Conservation (phyloP, 2,329 filamentous ascomycete genomes). For the Bipolaris sorokiniana region DNA sequence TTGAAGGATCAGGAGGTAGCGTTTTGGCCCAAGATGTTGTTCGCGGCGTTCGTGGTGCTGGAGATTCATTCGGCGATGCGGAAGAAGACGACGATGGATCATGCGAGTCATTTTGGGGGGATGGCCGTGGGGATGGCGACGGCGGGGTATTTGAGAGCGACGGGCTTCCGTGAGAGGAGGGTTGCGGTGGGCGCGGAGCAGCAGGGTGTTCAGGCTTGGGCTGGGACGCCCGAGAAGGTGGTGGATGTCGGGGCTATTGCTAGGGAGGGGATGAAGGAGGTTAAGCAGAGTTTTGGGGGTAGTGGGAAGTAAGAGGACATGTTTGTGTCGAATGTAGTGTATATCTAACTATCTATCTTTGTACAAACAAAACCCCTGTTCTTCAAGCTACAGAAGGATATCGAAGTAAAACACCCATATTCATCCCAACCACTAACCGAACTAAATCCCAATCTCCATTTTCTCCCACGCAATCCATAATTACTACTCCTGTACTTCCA, state of each 20-base stretch:
- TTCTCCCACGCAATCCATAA: constrained; percentile 91
- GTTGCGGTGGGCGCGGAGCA: neutral
- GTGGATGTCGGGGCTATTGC: constrained; percentile 34
- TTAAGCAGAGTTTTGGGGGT: constrained; percentile 42
- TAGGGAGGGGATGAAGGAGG: constrained; percentile 36
- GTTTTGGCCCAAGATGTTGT: constrained; percentile 42
- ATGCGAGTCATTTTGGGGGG: constrained; percentile 48
- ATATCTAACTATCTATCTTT: too few relatives aligned
- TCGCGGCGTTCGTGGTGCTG: constrained; percentile 32
- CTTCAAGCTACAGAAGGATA: neutral
- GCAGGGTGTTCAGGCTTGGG: constrained; percentile 17
- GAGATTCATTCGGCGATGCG: constrained; percentile 32
- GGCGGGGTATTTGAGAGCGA: constrained; percentile 36
- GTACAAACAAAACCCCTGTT: too few relatives aligned
- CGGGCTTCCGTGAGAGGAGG: constrained; percentile 31
- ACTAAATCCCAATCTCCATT: constrained; percentile 90
- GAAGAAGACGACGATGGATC: constrained; percentile 33
- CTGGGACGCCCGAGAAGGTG: constrained; percentile 24
- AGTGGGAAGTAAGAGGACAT: constrained; percentile 15
- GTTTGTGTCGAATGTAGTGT: too few relatives aligned
- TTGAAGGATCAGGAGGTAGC: constrained; percentile 32
- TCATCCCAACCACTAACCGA: constrained; percentile 88
- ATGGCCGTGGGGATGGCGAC: constrained; percentile 33
- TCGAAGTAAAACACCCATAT: constrained; percentile 62
- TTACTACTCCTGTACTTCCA: constrained; percentile 82